phyloP scores from a whole-genome alignment of 2,329 filamentous ascomycete genomes.

The Colletotrichum shisoi region DNA sequence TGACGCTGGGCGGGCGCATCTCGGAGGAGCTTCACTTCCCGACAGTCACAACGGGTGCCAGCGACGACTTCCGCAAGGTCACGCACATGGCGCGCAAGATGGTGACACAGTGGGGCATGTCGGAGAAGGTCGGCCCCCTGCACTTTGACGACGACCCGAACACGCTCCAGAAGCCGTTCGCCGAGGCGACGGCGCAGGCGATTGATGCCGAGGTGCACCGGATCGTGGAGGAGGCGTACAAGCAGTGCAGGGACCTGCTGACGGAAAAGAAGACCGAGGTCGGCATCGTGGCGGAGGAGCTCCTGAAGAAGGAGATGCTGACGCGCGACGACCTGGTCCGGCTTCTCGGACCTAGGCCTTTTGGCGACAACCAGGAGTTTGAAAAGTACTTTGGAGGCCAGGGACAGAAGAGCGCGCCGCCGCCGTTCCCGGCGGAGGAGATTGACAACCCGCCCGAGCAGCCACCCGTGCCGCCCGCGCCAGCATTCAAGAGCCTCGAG shows the following conservation, averaged over 20 bases:
- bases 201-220: constrained; percentile 92
- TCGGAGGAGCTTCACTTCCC: constrained; percentile 97
- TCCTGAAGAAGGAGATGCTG: constrained; percentile 90
- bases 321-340: constrained; percentile 91
- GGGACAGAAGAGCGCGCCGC: constrained; percentile 63
- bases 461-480: constrained; percentile 42
- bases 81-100: constrained; percentile 94
- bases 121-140: constrained; percentile 87
- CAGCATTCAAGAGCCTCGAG: constrained; percentile 46
- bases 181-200: constrained; percentile 87
- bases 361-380: constrained; percentile 86
- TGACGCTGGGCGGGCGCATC: constrained; percentile 95
- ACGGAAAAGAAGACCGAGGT: constrained; percentile 87
- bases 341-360: constrained; percentile 83
- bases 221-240: constrained; percentile 92
- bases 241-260: constrained; percentile 85
- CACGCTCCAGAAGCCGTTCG: constrained; percentile 92
- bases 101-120: constrained; percentile 99
- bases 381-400: constrained; percentile 84
- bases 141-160: constrained; percentile 87
- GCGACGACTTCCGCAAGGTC: constrained; percentile 98
- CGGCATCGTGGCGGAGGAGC: constrained; percentile 88
- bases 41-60: constrained; percentile 92
- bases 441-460: constrained; percentile 52
- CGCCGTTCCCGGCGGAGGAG: constrained; percentile 60